Evolutionary conservation across 2,329 filamentous ascomycete genomes (phyloP).

Genomic region (Lasiodiplodia gonubiensis): DNA sequence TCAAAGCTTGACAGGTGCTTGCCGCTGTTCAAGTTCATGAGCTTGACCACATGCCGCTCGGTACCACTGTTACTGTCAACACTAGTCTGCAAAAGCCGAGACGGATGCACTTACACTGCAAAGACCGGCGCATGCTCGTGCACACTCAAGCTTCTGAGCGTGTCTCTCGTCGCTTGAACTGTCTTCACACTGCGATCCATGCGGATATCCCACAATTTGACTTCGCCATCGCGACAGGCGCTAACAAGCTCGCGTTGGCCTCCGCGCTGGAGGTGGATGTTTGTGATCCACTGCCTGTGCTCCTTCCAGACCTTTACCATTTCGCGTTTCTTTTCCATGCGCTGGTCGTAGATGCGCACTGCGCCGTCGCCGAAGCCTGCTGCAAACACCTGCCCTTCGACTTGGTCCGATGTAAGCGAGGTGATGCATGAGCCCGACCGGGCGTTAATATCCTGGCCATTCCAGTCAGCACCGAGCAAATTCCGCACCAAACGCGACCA

Average conservation of each 20-base stretch:
- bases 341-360: slow-evolving; percentile 90
- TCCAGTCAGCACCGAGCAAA: slow-evolving; percentile 18
- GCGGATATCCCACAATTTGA: slow-evolving; percentile 95
- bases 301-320: slow-evolving; percentile 99
- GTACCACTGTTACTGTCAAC: slow-evolving; percentile 70
- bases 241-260: slow-evolving; percentile 90
- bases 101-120: slow-evolving; percentile 71
- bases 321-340: slow-evolving; percentile 79
- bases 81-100: not conserved
- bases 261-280: slow-evolving; percentile 94
- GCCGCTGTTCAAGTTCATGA: slow-evolving; percentile 84
- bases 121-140: slow-evolving; percentile 98
- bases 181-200: slow-evolving; percentile 78
- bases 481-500: not conserved
- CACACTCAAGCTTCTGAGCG: slow-evolving; percentile 83
- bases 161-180: slow-evolving; percentile 76
- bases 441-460: slow-evolving; percentile 78
- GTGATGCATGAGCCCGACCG: slow-evolving; percentile 95
- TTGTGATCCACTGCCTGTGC: slow-evolving; percentile 93
- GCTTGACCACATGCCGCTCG: slow-evolving; percentile 83
- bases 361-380: slow-evolving; percentile 96
- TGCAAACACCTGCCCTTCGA: slow-evolving; percentile 94
- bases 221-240: slow-evolving; percentile 88
- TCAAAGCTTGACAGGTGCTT: slow-evolving; percentile 81
- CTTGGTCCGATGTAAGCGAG: slow-evolving; percentile 93